Evolutionary conservation across 305 asterid genomes (phyloP).

Genomic region (Fraxinus dipetala): DNA sequence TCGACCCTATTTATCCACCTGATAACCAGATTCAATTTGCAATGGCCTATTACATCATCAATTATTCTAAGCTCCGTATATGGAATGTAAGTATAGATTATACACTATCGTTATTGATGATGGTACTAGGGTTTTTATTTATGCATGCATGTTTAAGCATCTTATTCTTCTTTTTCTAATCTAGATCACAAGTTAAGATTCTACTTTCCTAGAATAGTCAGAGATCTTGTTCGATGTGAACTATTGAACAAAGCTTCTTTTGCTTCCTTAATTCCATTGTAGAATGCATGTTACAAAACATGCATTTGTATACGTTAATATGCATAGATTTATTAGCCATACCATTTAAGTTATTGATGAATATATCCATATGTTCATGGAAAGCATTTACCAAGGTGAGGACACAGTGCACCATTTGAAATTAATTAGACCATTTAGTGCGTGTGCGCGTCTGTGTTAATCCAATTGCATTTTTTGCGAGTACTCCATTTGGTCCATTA

Average conservation of each 20-base stretch:
- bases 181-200: background rate
- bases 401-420: background rate
- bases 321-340: background rate
- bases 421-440: background rate
- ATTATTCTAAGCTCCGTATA: slow-evolving; percentile 33
- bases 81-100: slow-evolving; percentile 28
- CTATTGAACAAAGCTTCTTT: background rate
- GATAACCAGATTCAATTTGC: slow-evolving; percentile 31
- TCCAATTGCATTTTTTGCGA: background rate
- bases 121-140: background rate
- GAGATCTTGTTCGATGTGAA: background rate
- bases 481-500: background rate
- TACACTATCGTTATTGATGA: background rate
- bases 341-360: background rate
- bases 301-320: background rate
- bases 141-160: background rate
- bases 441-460: background rate
- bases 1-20: slow-evolving; percentile 34
- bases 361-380: background rate
- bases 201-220: background rate
- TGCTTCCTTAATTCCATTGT: background rate
- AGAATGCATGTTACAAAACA: background rate
- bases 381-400: background rate
- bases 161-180: background rate
- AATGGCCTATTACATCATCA: slow-evolving; percentile 33